A percentile compares a stretch with the other conserved stretches of the same genome.
Conservation (phyloP, 495 filamentous ascomycete species). For the Lophium mytilinum region DNA sequence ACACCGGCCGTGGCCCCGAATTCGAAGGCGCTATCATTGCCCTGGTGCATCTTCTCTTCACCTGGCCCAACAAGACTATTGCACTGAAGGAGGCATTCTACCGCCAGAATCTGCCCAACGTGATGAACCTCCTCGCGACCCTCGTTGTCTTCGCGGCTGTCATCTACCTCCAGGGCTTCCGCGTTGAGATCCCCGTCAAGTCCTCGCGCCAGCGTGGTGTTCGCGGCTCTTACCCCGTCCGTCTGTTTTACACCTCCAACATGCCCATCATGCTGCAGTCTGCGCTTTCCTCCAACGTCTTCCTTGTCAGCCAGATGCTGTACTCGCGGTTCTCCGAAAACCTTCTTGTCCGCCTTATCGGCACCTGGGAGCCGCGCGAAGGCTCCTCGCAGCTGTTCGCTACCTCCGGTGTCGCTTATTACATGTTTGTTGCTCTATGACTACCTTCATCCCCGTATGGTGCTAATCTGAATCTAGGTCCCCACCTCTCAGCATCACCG, state of each 20-base stretch:
- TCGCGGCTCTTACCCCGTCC: conserved; percentile 71
- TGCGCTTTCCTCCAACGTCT: conserved; percentile 96
- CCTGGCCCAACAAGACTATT: conserved; percentile 95
- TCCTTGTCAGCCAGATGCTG: conserved; percentile 97
- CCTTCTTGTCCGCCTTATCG: conserved; percentile 89
- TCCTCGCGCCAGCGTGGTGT: conserved; percentile 97
- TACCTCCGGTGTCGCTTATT: conserved; percentile 88
- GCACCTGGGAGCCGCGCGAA: conserved; percentile 97
- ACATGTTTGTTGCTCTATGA: conserved; percentile 52
- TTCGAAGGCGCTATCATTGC: conserved; percentile 99
- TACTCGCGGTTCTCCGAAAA: conserved; percentile 98
- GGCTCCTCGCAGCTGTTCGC: conserved; percentile 93
- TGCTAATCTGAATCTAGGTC: conserved; percentile 38
- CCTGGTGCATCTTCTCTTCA: conserved; percentile 94
- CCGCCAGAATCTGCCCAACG: conserved; percentile 97
- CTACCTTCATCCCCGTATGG: not conserved
- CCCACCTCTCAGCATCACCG: conserved; percentile 92
- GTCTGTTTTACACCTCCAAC: conserved; percentile 82
- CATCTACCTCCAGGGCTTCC: conserved; percentile 99
- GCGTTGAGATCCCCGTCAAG: conserved; percentile 99
- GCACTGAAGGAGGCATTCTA: conserved; percentile 98
- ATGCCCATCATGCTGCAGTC: conserved; percentile 99
- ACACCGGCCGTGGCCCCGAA: conserved; percentile 97
- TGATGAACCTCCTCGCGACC: conserved; percentile 97
- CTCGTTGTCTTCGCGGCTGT: conserved; percentile 90